Percentiles rank a stretch among this genome's conserved stretches.
These are phyloP conservation scores for Aspergillus sp. DNA, from an alignment of 2,329 filamentous ascomycete genomes.

Conservation along the genomic window DNA sequence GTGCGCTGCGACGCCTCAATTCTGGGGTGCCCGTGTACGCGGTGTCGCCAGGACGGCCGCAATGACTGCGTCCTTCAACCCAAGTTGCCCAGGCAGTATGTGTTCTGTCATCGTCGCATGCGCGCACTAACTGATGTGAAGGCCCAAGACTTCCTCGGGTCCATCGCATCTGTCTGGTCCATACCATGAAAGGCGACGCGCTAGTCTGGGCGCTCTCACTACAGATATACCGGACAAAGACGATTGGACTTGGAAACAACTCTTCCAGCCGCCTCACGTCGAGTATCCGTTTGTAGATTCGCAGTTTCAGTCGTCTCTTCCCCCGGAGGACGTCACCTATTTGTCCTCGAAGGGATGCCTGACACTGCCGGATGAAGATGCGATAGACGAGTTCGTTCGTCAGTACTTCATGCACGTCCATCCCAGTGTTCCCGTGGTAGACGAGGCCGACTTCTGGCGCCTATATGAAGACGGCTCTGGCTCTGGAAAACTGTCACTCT, in stretches of 20 bases:
- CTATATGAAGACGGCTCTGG: slow-evolving; percentile 5
- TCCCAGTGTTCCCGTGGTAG: slow-evolving; percentile 19
- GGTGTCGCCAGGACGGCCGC: slow-evolving; percentile 44
- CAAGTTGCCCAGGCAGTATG: slow-evolving; percentile 21
- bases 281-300: slow-evolving; percentile 16
- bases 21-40: slow-evolving; percentile 39
- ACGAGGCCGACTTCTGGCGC: slow-evolving; percentile 40
- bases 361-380: slow-evolving; percentile 32
- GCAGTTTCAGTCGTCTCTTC: slow-evolving; percentile 9
- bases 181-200: not conserved
- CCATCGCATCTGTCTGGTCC: not conserved
- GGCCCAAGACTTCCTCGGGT: not conserved
- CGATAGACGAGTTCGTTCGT: slow-evolving; percentile 41
- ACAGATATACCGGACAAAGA: too few species aligned
- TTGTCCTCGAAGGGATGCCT: slow-evolving; percentile 41
- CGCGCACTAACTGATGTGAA: not conserved
- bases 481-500: slow-evolving; percentile 16
- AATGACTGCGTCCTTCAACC: slow-evolving; percentile 22
- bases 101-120: not conserved
- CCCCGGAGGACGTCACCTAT: slow-evolving; percentile 40
- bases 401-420: slow-evolving; percentile 24
- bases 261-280: too few species aligned
- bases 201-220: not conserved
- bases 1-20: slow-evolving; percentile 24
- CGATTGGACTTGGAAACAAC: too few species aligned